Evolutionary conservation across 2,329 filamentous ascomycete species (phyloP).

Genomic region (Myrmaecium sp.): DNA sequence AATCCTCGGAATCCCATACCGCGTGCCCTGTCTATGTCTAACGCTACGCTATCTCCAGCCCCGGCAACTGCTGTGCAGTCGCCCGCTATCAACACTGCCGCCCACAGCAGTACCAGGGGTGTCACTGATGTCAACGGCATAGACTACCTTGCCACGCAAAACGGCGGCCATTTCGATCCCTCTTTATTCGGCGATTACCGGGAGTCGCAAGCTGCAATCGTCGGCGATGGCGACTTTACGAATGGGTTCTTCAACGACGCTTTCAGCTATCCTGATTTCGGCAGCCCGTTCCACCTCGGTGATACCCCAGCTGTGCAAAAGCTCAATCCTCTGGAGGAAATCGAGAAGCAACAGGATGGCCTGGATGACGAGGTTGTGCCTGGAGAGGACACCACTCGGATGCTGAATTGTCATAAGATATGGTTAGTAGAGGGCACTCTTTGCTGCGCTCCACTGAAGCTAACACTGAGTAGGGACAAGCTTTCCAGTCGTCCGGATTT

Average conservation of each 20-base stretch:
- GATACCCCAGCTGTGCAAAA: slow-evolving; percentile 35
- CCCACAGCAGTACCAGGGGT: no score
- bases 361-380: slow-evolving; percentile 50
- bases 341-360: slow-evolving; percentile 57
- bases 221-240: slow-evolving; percentile 48
- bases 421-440: slow-evolving; percentile 46
- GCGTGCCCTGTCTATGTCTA: slow-evolving; percentile 28
- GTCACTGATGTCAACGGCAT: slow-evolving; percentile 39
- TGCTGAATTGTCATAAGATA: slow-evolving; percentile 77
- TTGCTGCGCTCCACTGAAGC: slow-evolving; percentile 8
- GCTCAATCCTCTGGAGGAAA: slow-evolving; percentile 55
- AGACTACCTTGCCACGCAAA: slow-evolving; percentile 64
- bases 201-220: slow-evolving; percentile 69
- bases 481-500: slow-evolving; percentile 75
- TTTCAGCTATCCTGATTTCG: slow-evolving; percentile 60
- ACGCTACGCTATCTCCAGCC: slow-evolving; percentile 21
- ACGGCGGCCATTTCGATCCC: slow-evolving; percentile 75
- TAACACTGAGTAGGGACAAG: slow-evolving; percentile 57
- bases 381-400: slow-evolving; percentile 40
- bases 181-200: slow-evolving; percentile 84
- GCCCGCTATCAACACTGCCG: slow-evolving; percentile 14
- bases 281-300: slow-evolving; percentile 60
- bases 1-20: slow-evolving; percentile 35
- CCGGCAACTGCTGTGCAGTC: slow-evolving; percentile 11
- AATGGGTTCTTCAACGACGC: slow-evolving; percentile 62